phyloP scores from a whole-genome alignment of 2,329 filamentous ascomycete species.

The Ambrosiella beaveri region DNA sequence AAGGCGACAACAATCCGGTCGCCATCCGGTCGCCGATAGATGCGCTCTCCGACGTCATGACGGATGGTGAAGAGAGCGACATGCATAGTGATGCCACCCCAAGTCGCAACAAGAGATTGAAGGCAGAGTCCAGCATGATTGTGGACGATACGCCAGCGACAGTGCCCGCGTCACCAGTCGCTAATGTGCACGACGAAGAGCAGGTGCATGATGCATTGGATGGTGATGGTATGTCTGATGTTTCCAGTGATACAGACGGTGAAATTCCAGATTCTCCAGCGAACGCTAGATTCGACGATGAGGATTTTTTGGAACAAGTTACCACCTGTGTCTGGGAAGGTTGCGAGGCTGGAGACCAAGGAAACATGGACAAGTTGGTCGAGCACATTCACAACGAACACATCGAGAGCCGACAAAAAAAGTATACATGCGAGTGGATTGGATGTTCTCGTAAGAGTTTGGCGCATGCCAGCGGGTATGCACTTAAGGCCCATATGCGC shows the following conservation, averaged over 20 bases:
- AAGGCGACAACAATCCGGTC: constrained; percentile 3
- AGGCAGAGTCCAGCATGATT: constrained; percentile 21
- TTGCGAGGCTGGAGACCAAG: constrained; percentile 51
- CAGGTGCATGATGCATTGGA: not conserved
- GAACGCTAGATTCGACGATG: constrained; percentile 52
- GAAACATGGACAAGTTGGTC: constrained; percentile 67
- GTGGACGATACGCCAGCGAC: constrained; percentile 30
- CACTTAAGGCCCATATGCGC: constrained; percentile 89
- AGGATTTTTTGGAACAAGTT: constrained; percentile 61
- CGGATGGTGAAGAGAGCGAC: constrained; percentile 18
- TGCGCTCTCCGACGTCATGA: constrained; percentile 18
- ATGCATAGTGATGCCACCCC: not conserved
- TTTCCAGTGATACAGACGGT: constrained; percentile 82
- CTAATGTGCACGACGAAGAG: constrained; percentile 19
- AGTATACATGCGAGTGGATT: constrained; percentile 95
- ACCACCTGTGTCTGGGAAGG: constrained; percentile 65
- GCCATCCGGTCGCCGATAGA: constrained; percentile 3
- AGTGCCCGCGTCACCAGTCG: constrained; percentile 17
- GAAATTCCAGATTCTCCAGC: constrained; percentile 58
- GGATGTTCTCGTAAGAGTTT: constrained; percentile 79
- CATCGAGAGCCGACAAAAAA: constrained; percentile 83
- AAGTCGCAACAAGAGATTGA: constrained; percentile 26
- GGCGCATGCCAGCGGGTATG: constrained; percentile 87
- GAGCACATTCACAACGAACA: constrained; percentile 83
- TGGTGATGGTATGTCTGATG: constrained; percentile 43